A percentile compares a stretch with the other conserved stretches of the same genome.
Conservation (phyloP, 148 eudicot species). For the Arbutus unedo region DNA sequence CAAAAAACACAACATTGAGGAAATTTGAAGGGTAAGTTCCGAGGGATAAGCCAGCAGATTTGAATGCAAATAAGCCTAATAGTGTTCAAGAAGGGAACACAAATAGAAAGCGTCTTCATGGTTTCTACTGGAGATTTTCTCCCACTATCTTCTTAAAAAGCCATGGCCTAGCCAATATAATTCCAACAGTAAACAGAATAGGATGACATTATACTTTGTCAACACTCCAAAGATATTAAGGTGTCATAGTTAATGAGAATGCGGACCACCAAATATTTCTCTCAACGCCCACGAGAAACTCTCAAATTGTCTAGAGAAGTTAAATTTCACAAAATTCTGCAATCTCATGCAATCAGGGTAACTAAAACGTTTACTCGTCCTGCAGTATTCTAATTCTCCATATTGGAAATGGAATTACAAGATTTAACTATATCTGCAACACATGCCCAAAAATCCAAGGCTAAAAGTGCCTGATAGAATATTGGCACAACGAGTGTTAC, state of each 20-base stretch:
- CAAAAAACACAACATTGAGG: neutral
- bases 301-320: neutral
- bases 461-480: neutral
- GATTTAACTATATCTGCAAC: neutral
- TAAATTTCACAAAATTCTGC: no score
- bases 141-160: neutral
- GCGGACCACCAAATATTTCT: neutral
- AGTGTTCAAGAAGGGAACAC: no score
- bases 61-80: neutral
- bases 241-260: neutral
- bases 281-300: neutral
- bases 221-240: neutral
- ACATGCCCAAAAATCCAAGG: neutral
- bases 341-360: no score
- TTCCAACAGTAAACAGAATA: neutral
- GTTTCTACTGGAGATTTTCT: neutral
- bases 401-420: neutral
- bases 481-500: constrained; percentile 27
- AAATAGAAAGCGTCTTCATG: neutral
- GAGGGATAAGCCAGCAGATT: neutral
- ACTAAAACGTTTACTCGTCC: neutral
- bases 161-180: neutral
- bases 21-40: neutral
- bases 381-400: neutral
- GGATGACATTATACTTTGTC: neutral